Base-by-base conservation (phyloP, 805 yeast genomes). In the Pichia cephalocereana region DNA sequence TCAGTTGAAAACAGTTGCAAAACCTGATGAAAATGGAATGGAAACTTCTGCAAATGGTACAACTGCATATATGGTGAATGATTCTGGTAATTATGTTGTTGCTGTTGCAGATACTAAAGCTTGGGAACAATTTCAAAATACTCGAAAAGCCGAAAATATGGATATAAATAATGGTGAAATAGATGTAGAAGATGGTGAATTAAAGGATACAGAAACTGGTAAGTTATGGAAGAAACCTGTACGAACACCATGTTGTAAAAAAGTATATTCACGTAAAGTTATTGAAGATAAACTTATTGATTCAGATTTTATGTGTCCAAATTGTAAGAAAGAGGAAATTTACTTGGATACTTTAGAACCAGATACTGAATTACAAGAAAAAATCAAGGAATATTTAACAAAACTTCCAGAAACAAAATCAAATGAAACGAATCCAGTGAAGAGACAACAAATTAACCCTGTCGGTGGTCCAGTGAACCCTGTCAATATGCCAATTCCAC, bases 61-160 rank as follows among this genome's bases (percentile, higher is more conserved):
- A 17, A 48, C 50, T 8, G 32, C 48, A 9, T 84, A 83, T 50
- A 79, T 93, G 84, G 80, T 93, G 56, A 89, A 89, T 32, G 98
- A 90, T 45, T 93, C 88, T 36, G 99, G 99, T 44, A 86, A 90
- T 58, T 93, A 86, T 63, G 99, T 93, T 6, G 84, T 88, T 44
- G 96, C 95, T n/a, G 80, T 90, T 52, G 98, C 98, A 0, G 99
- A 93, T 67, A 77, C 80, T 40, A 83, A 82, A 58, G 83, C 96
- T 0, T 91, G 99, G 99, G 80, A 82, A 47, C 80, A 76, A 43
- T 90, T 80, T 61, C 96, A 89, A 62, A 80, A 86, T 53, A 83
- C 81, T 71, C 80, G 57, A 61, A 74, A 64, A 38, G 55, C 50
- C 15, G 57, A 52, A 12, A 44, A 41, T 5, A 44, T 18, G n/a